Evolutionary conservation across 352 stramenopile species (phyloP).

Genomic region (Globisporangium takayamanum): DNA sequence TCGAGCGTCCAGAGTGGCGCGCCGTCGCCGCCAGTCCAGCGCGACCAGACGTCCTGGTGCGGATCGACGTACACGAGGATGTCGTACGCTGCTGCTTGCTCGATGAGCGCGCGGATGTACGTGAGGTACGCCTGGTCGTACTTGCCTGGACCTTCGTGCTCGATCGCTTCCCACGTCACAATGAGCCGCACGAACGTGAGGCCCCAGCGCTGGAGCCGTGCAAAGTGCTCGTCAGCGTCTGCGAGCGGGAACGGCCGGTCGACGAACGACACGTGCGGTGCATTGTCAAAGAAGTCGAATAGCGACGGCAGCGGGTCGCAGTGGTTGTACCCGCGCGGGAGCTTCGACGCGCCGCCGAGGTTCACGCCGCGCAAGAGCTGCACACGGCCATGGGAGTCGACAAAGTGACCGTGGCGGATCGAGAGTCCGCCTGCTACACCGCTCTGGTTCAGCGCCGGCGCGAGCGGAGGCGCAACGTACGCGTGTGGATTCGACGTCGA

Average conservation of each 20-base stretch:
- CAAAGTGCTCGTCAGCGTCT: slow-evolving; percentile 76
- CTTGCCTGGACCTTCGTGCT: slow-evolving; percentile 71
- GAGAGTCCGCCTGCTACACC: slow-evolving; percentile 20
- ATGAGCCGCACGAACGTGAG: slow-evolving; percentile 81
- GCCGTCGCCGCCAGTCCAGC: slow-evolving; percentile 87
- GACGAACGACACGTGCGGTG: slow-evolving; percentile 58
- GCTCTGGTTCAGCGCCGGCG: slow-evolving; percentile 5
- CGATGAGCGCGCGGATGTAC: slow-evolving; percentile 65
- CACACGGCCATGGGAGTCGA: slow-evolving; percentile 72
- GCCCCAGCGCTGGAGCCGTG: slow-evolving; percentile 72
- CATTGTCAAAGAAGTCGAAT: slow-evolving; percentile 46
- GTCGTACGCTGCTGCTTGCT: slow-evolving; percentile 50
- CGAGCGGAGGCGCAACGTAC: background rate
- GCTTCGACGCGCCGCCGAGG: slow-evolving; percentile 84
- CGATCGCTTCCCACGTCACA: slow-evolving; percentile 89
- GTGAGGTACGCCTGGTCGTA: slow-evolving; percentile 84
- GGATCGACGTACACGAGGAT: slow-evolving; percentile 88
- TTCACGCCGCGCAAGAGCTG: slow-evolving; percentile 84
- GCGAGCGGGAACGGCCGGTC: slow-evolving; percentile 78
- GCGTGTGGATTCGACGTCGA: background rate
- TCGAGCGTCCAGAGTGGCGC: slow-evolving; percentile 88
- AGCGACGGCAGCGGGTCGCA: slow-evolving; percentile 19
- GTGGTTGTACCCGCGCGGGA: slow-evolving; percentile 57
- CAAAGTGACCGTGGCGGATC: slow-evolving; percentile 69
- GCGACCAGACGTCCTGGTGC: slow-evolving; percentile 90